Conservation (phyloP, 2,329 filamentous ascomycete genomes). For the Phaeoacremonium minimum region DNA sequence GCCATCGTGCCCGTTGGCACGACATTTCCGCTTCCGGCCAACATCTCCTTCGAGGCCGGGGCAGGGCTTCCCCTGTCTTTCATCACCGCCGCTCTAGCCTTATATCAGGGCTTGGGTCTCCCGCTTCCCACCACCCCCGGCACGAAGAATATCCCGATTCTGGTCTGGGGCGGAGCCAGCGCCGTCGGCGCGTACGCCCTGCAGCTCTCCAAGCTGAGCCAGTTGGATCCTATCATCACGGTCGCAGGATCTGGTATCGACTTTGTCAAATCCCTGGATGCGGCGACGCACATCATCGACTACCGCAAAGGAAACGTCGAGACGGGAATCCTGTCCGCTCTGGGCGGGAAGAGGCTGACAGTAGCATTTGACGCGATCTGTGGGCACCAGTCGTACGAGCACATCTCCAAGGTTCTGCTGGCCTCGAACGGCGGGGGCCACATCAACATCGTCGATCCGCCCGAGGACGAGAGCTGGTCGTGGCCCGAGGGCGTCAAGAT, state of each 20-base stretch:
- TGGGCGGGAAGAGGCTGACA: constrained; percentile 6
- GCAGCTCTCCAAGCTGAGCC: constrained; percentile 34
- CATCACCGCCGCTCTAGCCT: constrained; percentile 46
- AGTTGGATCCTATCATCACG: background rate
- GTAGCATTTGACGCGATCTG: constrained; percentile 8
- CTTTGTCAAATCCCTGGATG: constrained; percentile 10
- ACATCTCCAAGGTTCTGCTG: constrained; percentile 5
- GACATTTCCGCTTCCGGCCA: constrained; percentile 49
- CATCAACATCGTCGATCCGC: constrained; percentile 10
- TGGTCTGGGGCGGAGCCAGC: constrained; percentile 49
- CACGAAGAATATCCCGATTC: constrained; percentile 28
- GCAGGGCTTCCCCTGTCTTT: constrained; percentile 52
- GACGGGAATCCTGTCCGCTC: constrained; percentile 4
- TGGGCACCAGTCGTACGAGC: constrained; percentile 2
- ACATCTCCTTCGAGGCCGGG: constrained; percentile 49
- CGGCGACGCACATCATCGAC: constrained; percentile 11
- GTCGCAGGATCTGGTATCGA: constrained; percentile 6
- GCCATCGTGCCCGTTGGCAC: constrained; percentile 50
- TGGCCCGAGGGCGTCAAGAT: constrained; percentile 5
- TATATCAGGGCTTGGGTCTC: constrained; percentile 41
- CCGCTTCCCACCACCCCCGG: constrained; percentile 43
- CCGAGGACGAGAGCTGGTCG: constrained; percentile 4
- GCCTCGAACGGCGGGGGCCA: constrained; percentile 7
- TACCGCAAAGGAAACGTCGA: constrained; percentile 10
- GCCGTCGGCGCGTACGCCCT: constrained; percentile 47